A percentile compares a stretch with the other conserved stretches of the same genome.
phyloP scores from a whole-genome alignment of 768 basidiomycete genomes.

The Calocybe cyanea region DNA sequence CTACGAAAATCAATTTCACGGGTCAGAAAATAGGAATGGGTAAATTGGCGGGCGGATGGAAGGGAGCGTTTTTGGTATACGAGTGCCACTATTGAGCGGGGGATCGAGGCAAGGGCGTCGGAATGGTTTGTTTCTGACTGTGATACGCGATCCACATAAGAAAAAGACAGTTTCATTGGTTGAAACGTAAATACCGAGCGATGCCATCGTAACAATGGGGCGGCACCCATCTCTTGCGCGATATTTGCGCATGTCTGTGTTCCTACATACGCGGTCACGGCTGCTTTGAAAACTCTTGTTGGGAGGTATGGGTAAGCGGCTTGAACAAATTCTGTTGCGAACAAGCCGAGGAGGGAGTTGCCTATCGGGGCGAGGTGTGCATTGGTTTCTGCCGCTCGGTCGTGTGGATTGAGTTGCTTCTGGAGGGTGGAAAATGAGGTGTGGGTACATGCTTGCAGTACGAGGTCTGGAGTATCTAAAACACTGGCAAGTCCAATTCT shows the following conservation, averaged over 20 bases:
- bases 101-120: constrained; percentile 87
- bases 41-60: constrained; percentile 81
- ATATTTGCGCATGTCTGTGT: constrained; percentile 78
- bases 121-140: constrained; percentile 64
- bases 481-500: constrained; percentile 67
- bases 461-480: constrained; percentile 46
- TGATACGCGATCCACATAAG: constrained; percentile 3
- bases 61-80: constrained; percentile 88
- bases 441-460: constrained; percentile 80
- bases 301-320: constrained; percentile 86
- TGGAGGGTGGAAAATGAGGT: constrained; percentile 59
- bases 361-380: constrained; percentile 72
- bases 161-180: neutral
- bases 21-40: constrained; percentile 83
- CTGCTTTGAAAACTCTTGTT: constrained; percentile 86
- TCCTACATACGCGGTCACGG: constrained; percentile 89
- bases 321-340: constrained; percentile 81
- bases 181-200: constrained; percentile 50
- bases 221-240: constrained; percentile 81
- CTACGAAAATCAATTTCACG: constrained; percentile 77
- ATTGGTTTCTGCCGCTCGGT: constrained; percentile 61
- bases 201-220: constrained; percentile 78
- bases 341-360: constrained; percentile 87
- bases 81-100: constrained; percentile 82
- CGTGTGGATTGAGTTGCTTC: constrained; percentile 52